These are phyloP conservation scores for Vicia villosa DNA, from an alignment of 306 rosid genomes.

Conservation along the genomic window DNA sequence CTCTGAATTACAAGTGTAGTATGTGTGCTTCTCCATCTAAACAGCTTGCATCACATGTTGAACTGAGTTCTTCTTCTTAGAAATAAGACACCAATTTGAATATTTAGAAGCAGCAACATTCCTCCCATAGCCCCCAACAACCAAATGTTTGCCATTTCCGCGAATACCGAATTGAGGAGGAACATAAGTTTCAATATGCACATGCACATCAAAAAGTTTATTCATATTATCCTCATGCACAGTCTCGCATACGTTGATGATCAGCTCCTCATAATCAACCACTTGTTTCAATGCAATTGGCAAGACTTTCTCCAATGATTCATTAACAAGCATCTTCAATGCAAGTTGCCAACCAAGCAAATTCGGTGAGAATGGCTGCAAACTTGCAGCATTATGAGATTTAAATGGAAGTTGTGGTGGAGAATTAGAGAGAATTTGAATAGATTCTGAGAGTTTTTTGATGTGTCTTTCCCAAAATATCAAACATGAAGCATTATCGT, in stretches of 20 bases:
- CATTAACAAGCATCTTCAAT: constrained; percentile 53
- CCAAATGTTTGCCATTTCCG: constrained; percentile 67
- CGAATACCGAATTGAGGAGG: constrained; percentile 56
- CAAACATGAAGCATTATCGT: constrained; percentile 61
- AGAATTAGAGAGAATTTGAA: constrained; percentile 50
- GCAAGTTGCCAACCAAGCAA: constrained; percentile 49
- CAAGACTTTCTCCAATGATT: constrained; percentile 53
- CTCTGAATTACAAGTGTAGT: too few species aligned
- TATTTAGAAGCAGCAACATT: constrained; percentile 77
- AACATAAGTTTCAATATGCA: constrained; percentile 55
- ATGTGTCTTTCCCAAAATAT: constrained; percentile 88
- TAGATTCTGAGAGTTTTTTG: constrained; percentile 67
- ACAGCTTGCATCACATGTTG: too few species aligned
- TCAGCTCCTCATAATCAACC: constrained; percentile 51
- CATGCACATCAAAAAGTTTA: constrained; percentile 52
- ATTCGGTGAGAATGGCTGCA: constrained; percentile 31
- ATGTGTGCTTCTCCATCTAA: too few species aligned
- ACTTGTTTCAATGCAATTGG: constrained; percentile 59
- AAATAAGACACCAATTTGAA: constrained; percentile 89
- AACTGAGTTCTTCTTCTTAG: too few species aligned
- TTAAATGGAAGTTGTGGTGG: constrained; percentile 61
- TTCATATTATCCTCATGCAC: constrained; percentile 39
- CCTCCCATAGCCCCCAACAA: constrained; percentile 74
- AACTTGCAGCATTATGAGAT: constrained; percentile 32
- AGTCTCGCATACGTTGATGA: constrained; percentile 51